Base-by-base conservation (phyloP, 805 yeast species). In the Sugiyamaella chiloensis region DNA sequence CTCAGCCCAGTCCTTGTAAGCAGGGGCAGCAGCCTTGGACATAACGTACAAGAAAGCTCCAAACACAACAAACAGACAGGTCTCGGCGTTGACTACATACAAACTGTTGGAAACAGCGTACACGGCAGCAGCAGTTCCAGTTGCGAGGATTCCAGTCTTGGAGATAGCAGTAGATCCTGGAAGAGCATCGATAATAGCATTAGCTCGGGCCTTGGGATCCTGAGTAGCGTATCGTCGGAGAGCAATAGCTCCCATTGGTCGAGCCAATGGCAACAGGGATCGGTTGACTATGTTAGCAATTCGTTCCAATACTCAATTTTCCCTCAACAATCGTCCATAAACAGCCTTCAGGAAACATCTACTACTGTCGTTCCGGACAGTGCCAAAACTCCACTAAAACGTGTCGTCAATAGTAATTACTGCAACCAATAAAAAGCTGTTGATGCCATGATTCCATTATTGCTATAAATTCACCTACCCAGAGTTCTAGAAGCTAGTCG, bases 61-160 rank as follows among this genome's bases (percentile, higher is more conserved):
- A 71, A 93, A 93, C 52, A 95, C 83, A 54, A 78, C 79, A 47
- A 89, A 78, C 69, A 93, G 75, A 60, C 88, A 80, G 64, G 96
- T 78, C 79, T 93, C 99, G 66, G 89, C 97, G 72, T 91, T 95
- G 65, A 93, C 77, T 59, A 93, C 87, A 72, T 90, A 84, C 60
- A 93, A 78, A 71, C 88, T 95, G 72, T 87, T 88, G 62, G 96
- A 85, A 66, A 93, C 83, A 57, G 96, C 96, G 73, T 89, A 93
- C 59, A 91, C 70, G 52, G 95, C 83, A 49, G 96, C 98, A 54
- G 97, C 97, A 52, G 96, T 81, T 53, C 91, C 80, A 46, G 99
- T 90, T 63, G 96, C 96, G 64, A 93, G 76, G 65, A 90, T 79
- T 66, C 97, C 96, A 54, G 97, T 88, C 81, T 93, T 93, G 58